Base-by-base conservation (phyloP, 1,284 basidiomycete species). In the Ganoderma resinaceum region DNA sequence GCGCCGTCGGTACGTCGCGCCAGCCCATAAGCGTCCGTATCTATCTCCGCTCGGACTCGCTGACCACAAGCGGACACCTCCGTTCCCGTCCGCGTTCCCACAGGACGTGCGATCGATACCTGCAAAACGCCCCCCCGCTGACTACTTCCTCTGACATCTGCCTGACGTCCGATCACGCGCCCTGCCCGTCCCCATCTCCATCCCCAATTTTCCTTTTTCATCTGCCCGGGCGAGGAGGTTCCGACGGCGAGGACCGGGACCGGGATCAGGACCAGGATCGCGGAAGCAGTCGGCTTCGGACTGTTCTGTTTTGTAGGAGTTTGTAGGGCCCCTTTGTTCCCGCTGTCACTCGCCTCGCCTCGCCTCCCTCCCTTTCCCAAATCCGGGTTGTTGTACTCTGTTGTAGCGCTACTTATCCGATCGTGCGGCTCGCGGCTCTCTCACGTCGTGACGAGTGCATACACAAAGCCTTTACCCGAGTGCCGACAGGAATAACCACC, bases 51-150 rank as follows among this genome's bases (percentile, higher is more conserved):
- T 23, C 46, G 43, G 23, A 55, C 26, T n/a, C 52, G 52, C 52
- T 55, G 52, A 55, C 52, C 52, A 18, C 35, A 26, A 20, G 31
- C 42, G 31, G 18, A 20, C 42, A 16, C 78, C n/a, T n/a, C n/a
- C n/a, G n/a, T n/a, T n/a, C n/a, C n/a, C 60, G 57, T 77, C 79
- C n/a, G n/a, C n/a, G 67, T 62, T 66, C 35, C 35, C 49, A 33
- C 75, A 95, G 87, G 95, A 96, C 72, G 92, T 95, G n/a, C 88
- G 90, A 73, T 93, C 92, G 46, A 91, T 95, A 79, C 95, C 95
- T 46, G 91, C 94, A 62, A 96, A 96, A 82, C 87, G 95, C 33
- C 95, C 95, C n/a, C 91, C 93, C 40, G 90, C 93, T 60, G 93
- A 95, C 79, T 95, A 95, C 76, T 95, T 94, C 79, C 80, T 94